phyloP scores from a whole-genome alignment of 371 early-diverging fungal species.

The Mortierella sp. region DNA sequence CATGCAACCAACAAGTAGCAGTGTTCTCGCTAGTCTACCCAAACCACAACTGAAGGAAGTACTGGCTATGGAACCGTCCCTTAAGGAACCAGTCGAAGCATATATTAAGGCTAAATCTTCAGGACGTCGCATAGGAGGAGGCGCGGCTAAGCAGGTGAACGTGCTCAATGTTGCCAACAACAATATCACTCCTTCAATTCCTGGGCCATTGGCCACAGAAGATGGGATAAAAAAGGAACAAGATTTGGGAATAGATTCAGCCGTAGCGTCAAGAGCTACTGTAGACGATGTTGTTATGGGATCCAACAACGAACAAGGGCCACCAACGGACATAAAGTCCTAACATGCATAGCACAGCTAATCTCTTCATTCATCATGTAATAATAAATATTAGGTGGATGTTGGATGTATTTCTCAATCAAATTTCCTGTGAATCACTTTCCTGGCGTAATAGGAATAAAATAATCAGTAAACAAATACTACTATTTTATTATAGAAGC shows the following conservation, averaged over 20 bases:
- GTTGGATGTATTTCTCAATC: background rate
- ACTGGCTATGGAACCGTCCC: conserved; percentile 61
- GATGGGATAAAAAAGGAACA: conserved; percentile 14
- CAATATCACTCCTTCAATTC: background rate
- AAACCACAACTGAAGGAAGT: conserved; percentile 71
- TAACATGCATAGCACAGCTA: background rate
- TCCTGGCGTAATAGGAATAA: too few species aligned
- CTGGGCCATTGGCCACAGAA: background rate
- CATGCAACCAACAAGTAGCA: conserved; percentile 64
- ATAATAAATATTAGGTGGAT: background rate
- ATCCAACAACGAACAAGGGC: background rate
- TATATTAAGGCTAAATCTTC: conserved; percentile 55
- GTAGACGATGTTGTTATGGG: conserved; percentile 7
- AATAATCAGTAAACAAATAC: too few species aligned
- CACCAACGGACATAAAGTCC: background rate
- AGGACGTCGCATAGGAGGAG: conserved; percentile 51
- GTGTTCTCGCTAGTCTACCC: conserved; percentile 69
- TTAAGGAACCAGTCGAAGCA: conserved; percentile 64
- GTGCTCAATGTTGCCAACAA: conserved; percentile 31
- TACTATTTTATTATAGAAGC: too few species aligned
- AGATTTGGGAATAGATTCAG: background rate
- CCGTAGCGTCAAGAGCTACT: background rate
- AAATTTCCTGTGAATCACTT: background rate
- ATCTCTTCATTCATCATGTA: background rate
- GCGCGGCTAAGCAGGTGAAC: conserved; percentile 49